Conservation (phyloP, 169 alveolate species). For the Amoebophrya sp. region DNA sequence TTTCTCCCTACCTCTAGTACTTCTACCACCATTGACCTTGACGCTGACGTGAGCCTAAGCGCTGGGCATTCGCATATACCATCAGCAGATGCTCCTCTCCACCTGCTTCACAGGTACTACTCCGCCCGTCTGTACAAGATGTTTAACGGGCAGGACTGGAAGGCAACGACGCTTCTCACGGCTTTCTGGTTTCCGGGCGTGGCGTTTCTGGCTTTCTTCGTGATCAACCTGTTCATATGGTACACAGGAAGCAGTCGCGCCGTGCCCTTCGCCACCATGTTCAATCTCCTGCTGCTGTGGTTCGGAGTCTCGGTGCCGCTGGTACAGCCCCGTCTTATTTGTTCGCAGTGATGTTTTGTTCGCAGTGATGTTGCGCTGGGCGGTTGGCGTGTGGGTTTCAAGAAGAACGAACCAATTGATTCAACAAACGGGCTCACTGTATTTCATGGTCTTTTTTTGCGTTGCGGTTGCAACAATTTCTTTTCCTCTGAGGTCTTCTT, state of each 20-base stretch:
- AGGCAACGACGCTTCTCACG: conserved; percentile 28
- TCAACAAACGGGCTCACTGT: too few species aligned
- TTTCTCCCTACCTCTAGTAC: too few species aligned
- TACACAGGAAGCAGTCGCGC: conserved; percentile 37
- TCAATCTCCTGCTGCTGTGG: conserved; percentile 40
- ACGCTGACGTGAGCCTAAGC: too few species aligned
- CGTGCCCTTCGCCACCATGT: conserved; percentile 38
- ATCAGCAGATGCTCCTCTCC: too few species aligned
- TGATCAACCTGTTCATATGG: conserved; percentile 44
- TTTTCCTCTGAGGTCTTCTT: conserved; percentile 29
- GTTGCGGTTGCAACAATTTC: conserved; percentile 11
- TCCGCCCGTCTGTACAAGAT: conserved; percentile 34
- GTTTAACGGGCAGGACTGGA: conserved; percentile 37
- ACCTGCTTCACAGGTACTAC: too few species aligned
- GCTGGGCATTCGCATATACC: too few species aligned
- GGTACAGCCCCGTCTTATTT: background rate
- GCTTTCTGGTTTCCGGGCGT: conserved; percentile 46
- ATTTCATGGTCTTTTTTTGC: background rate
- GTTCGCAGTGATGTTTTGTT: background rate
- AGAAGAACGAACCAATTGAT: background rate
- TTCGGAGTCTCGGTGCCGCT: conserved; percentile 59
- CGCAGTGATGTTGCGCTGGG: too few species aligned
- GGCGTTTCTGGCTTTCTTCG: conserved; percentile 43
- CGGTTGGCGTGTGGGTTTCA: background rate
- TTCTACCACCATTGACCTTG: too few species aligned